These are phyloP conservation scores for Didymella exigua DNA, from an alignment of 2,329 filamentous ascomycete genomes.

Conservation along the genomic window DNA sequence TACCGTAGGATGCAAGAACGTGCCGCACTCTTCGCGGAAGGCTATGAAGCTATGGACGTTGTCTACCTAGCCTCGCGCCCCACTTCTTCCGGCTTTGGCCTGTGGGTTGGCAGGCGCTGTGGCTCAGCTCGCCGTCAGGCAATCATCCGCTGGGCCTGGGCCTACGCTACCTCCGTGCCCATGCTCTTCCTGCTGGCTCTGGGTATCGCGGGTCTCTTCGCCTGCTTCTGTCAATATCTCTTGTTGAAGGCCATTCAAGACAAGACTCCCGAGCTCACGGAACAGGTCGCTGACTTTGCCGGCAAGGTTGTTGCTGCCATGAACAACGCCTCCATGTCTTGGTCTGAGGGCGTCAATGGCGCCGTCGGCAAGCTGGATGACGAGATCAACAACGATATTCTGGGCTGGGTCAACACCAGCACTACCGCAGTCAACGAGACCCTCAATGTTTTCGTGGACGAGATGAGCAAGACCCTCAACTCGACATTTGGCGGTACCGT, in stretches of 20 bases:
- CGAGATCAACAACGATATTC: slow-evolving; percentile 81
- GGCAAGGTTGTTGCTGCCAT: slow-evolving; percentile 76
- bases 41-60: slow-evolving; percentile 82
- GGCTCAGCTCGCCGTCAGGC: slow-evolving; percentile 68
- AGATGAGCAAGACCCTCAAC: slow-evolving; percentile 76
- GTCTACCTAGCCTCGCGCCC: slow-evolving; percentile 87
- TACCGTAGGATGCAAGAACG: slow-evolving; percentile 76
- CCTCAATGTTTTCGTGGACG: slow-evolving; percentile 78
- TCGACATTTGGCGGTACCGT: slow-evolving; percentile 81
- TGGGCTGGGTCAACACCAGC: slow-evolving; percentile 85
- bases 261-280: slow-evolving; percentile 75
- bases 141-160: slow-evolving; percentile 79
- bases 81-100: slow-evolving; percentile 72
- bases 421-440: slow-evolving; percentile 85
- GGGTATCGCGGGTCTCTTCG: slow-evolving; percentile 79
- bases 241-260: slow-evolving; percentile 75
- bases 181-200: slow-evolving; percentile 87
- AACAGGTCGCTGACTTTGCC: slow-evolving; percentile 78
- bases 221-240: slow-evolving; percentile 81
- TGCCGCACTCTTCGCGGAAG: slow-evolving; percentile 68
- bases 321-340: slow-evolving; percentile 73
- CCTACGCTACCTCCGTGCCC: slow-evolving; percentile 83
- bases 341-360: slow-evolving; percentile 77
- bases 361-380: slow-evolving; percentile 68
- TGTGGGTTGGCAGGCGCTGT: slow-evolving; percentile 71